phyloP scores from a whole-genome alignment of 805 yeast genomes.

The Candida schatavii region DNA sequence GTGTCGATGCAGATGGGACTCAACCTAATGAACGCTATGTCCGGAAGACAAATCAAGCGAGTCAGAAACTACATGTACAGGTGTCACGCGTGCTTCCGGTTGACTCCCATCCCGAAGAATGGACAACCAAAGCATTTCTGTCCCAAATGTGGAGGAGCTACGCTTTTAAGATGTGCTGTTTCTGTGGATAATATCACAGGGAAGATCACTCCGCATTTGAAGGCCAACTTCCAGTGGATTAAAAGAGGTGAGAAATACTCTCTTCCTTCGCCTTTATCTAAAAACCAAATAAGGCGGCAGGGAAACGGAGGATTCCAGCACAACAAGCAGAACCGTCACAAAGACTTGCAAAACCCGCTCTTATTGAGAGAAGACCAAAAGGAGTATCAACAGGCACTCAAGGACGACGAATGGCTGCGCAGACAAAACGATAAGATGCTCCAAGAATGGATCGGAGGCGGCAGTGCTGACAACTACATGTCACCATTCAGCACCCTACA shows the following conservation, averaged over 20 bases:
- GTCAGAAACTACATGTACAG: conserved; percentile 91
- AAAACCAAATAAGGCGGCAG: conserved; percentile 61
- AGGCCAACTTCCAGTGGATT: conserved; percentile 91
- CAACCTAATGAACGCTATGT: conserved; percentile 76
- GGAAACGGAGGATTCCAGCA: conserved; percentile 84
- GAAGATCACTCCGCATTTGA: conserved; percentile 79
- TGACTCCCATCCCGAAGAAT: conserved; percentile 73
- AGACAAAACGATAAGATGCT: conserved; percentile 81
- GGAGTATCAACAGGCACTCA: conserved; percentile 84
- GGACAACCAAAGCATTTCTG: conserved; percentile 86
- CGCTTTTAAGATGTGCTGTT: conserved; percentile 86
- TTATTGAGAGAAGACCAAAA: conserved; percentile 87
- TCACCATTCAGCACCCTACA: conserved; percentile 71
- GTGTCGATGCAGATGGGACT: conserved; percentile 89
- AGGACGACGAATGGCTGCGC: conserved; percentile 84
- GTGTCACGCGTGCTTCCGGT: conserved; percentile 93
- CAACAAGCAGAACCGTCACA: conserved; percentile 57
- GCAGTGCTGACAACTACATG: conserved; percentile 78
- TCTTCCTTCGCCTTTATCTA: conserved; percentile 84
- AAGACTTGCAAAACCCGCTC: conserved; percentile 48
- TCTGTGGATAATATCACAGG: conserved; percentile 79
- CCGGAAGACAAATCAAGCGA: conserved; percentile 81
- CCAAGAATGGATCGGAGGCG: conserved; percentile 93
- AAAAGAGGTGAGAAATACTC: conserved; percentile 81
- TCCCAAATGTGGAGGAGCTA: conserved; percentile 92